Conservation (phyloP, 805 yeast genomes). For the Saturnispora sanitii region DNA sequence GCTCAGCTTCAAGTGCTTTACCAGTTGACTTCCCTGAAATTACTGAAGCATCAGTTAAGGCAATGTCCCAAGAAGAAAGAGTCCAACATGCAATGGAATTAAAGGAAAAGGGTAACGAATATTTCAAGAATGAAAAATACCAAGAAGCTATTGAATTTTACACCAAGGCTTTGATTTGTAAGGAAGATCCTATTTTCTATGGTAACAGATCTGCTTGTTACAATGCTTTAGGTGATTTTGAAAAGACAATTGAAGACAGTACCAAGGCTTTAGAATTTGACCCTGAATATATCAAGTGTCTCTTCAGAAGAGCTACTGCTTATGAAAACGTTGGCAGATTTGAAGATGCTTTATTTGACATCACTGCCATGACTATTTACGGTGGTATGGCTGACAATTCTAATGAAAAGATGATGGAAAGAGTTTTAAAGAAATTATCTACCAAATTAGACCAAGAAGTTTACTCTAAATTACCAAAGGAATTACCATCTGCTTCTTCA, state of each 20-base stretch:
- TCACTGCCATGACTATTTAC: constrained; percentile 77
- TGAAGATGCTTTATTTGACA: constrained; percentile 82
- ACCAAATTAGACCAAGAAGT: constrained; percentile 56
- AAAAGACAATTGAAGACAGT: constrained; percentile 81
- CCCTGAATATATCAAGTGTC: constrained; percentile 86
- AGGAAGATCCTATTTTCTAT: constrained; percentile 79
- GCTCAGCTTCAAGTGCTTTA: constrained; percentile 22
- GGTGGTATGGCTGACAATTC: constrained; percentile 71
- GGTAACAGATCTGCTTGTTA: constrained; percentile 96
- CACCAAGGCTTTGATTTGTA: constrained; percentile 64
- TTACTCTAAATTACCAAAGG: constrained; percentile 39
- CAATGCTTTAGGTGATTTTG: constrained; percentile 69
- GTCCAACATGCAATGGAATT: constrained; percentile 61
- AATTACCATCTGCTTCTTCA: constrained; percentile 75
- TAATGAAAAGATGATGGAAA: constrained; percentile 73
- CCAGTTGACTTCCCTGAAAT: constrained; percentile 54
- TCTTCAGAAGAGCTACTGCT: constrained; percentile 87
- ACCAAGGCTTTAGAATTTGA: constrained; percentile 75
- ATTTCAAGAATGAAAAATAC: constrained; percentile 60
- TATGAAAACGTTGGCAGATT: constrained; percentile 72
- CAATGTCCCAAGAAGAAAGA: constrained; percentile 41
- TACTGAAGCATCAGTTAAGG: constrained; percentile 34
- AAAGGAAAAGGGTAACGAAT: constrained; percentile 83
- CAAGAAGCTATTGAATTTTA: constrained; percentile 73
- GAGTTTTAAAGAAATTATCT: constrained; percentile 77